These are phyloP conservation scores for Saccharomyces hybrid DNA, from an alignment of 1,139 yeast species.

Conservation along the genomic window DNA sequence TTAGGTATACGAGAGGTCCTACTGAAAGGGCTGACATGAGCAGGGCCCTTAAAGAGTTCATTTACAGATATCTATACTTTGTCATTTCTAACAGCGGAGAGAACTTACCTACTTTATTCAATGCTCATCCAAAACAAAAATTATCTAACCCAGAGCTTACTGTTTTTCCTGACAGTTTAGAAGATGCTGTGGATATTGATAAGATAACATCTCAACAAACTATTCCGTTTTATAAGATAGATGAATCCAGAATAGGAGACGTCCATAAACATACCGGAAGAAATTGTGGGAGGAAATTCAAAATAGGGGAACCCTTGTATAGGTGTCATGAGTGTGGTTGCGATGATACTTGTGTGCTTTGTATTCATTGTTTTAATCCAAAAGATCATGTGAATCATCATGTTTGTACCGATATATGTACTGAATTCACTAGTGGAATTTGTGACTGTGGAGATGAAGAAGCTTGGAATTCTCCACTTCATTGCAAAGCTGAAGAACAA, in stretches of 20 bases:
- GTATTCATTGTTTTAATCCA: conserved; percentile 61
- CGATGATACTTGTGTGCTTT: conserved; percentile 68
- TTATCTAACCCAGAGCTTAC: conserved; percentile 6
- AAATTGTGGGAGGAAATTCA: conserved; percentile 58
- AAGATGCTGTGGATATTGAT: conserved; percentile 14
- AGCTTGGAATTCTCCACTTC: conserved; percentile 45
- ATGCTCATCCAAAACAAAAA: conserved; percentile 5
- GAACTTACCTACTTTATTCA: conserved; percentile 17
- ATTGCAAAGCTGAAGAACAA: conserved; percentile 36
- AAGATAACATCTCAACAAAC: conserved; percentile 6
- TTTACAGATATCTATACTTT: conserved; percentile 24
- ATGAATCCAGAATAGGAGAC: conserved; percentile 12
- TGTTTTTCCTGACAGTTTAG: conserved; percentile 15
- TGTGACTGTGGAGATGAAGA: conserved; percentile 68
- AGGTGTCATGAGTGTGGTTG: conserved; percentile 62
- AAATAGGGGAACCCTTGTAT: conserved; percentile 54
- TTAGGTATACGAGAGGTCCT: conserved; percentile 22
- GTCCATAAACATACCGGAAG: conserved; percentile 38
- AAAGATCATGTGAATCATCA: conserved; percentile 59
- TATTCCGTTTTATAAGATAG: conserved; percentile 17
- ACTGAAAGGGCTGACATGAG: conserved; percentile 27
- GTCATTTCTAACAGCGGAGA: conserved; percentile 20
- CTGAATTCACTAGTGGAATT: conserved; percentile 47
- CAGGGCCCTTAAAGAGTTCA: conserved; percentile 17
- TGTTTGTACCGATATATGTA: conserved; percentile 46